Evolutionary conservation across 2,329 filamentous ascomycete species (phyloP).

Genomic region (Talaromyces sp.): DNA sequence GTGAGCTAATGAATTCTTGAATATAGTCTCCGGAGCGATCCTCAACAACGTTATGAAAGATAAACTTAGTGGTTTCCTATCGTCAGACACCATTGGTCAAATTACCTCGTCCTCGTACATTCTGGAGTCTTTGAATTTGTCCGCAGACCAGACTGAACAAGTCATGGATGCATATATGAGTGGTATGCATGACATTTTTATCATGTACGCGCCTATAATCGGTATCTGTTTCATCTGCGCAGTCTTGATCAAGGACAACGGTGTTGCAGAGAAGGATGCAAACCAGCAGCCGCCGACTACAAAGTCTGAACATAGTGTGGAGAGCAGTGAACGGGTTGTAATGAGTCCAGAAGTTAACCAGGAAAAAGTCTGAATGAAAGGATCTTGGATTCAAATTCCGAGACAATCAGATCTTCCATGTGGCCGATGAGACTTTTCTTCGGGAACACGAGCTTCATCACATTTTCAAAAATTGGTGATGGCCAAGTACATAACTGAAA

Average conservation of each 20-base stretch:
- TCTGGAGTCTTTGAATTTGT: background rate
- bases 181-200: conserved; percentile 7
- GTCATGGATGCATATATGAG: conserved; percentile 4
- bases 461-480: background rate
- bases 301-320: background rate
- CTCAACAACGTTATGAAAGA: conserved; percentile 5
- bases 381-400: background rate
- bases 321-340: background rate
- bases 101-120: conserved; percentile 5
- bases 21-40: conserved; percentile 5
- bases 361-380: background rate
- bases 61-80: background rate
- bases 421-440: background rate
- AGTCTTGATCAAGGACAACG: conserved; percentile 2
- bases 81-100: background rate
- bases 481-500: too few species aligned
- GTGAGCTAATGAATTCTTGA: background rate
- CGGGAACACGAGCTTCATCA: background rate
- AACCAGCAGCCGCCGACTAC: background rate
- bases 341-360: background rate
- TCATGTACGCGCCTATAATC: conserved; percentile 6
- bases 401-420: background rate
- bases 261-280: conserved; percentile 4
- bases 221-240: conserved; percentile 5
- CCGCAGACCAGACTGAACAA: background rate